These are phyloP conservation scores for Calocybe cyanea DNA, from an alignment of 768 basidiomycete genomes.

Conservation along the genomic window DNA sequence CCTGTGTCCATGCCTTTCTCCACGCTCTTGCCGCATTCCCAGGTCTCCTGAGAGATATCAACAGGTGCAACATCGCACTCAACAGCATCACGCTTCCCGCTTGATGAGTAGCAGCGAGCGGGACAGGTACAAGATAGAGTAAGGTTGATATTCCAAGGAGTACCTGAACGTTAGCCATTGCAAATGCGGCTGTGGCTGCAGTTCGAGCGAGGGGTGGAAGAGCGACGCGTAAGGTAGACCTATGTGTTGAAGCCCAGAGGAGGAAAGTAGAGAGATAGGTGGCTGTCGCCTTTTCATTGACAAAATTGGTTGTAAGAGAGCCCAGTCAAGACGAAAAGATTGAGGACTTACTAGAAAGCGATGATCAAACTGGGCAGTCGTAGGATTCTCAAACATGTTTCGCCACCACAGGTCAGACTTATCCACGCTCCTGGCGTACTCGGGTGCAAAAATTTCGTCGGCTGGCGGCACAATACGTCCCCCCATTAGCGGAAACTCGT, in stretches of 20 bases:
- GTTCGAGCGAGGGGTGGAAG: conserved; percentile 61
- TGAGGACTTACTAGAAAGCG: conserved; percentile 72
- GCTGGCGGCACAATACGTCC: conserved; percentile 77
- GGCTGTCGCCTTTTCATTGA: conserved; percentile 62
- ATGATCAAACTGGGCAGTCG: conserved; percentile 96
- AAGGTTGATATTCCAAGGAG: conserved; percentile 65
- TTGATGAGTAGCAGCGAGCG: conserved; percentile 91
- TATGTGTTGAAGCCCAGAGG: conserved; percentile 58
- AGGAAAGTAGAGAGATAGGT: conserved; percentile 71
- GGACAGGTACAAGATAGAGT: conserved; percentile 88
- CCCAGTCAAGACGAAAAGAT: neutral
- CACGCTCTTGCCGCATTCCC: conserved; percentile 59
- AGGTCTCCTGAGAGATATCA: conserved; percentile 70
- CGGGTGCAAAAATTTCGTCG: conserved; percentile 74
- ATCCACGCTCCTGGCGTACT: conserved; percentile 69
- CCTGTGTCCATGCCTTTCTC: conserved; percentile 31
- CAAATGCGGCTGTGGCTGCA: conserved; percentile 59
- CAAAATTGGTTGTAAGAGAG: neutral
- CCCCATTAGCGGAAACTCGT: conserved; percentile 97
- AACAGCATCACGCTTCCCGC: conserved; percentile 89
- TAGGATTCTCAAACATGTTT: conserved; percentile 96
- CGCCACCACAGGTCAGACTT: conserved; percentile 89
- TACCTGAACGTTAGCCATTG: conserved; percentile 83
- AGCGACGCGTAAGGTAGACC: conserved; percentile 50
- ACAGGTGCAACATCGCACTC: conserved; percentile 75